Base-by-base conservation (phyloP, 139 green algal species). In the Chlamydomonas applanata region DNA sequence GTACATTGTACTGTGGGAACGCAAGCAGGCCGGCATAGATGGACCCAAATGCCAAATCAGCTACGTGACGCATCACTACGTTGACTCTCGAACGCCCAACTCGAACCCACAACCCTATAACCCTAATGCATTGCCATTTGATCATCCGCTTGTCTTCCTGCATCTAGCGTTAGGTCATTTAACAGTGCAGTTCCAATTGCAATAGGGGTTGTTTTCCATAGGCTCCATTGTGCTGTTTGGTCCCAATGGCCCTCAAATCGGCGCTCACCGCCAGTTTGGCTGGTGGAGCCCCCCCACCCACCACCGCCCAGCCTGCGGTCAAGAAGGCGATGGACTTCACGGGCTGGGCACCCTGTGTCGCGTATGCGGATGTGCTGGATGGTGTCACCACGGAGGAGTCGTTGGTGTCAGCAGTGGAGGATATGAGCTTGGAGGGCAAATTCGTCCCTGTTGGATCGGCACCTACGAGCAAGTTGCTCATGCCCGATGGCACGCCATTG, bases 381-480 rank as follows among this genome's bases (percentile, higher is more conserved):
- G 79, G 22, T 45, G 34, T 52, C 49, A 36, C 46, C 9, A 45
- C 32, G 9, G 63, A 57, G 30, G n/a, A 44, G 25, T 44, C 44
- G n/a, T 44, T 29, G 2, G 44, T 67, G 61, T 32, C 29, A 34
- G 24, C 52, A 2, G 44, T 45, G 20, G 30, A 65, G 24, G 62
- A 79, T n/a, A 27, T 85, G 2, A 49, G 40, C 40, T 11, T 49
- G 7, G 40, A 49, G 40, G 40, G 11, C 40, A 49, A 49, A 11
- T 49, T 49, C 11, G 27, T 71, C 0, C 59, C 81, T 30, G 84
- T 86, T 20, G 84, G 84, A 29, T 86, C 80, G 0, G 62, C 73
- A 3, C 84, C 84, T 1, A 89, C 80, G 19, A 80, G 76, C 30
- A 75, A 80, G 14, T 59, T 78, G 11, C 44, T 82, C 40, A 49